Percentiles rank a stretch among this genome's conserved stretches.
Evolutionary conservation across 176 grass and related monocot species (phyloP).

Genomic region (Oryza nivara): DNA sequence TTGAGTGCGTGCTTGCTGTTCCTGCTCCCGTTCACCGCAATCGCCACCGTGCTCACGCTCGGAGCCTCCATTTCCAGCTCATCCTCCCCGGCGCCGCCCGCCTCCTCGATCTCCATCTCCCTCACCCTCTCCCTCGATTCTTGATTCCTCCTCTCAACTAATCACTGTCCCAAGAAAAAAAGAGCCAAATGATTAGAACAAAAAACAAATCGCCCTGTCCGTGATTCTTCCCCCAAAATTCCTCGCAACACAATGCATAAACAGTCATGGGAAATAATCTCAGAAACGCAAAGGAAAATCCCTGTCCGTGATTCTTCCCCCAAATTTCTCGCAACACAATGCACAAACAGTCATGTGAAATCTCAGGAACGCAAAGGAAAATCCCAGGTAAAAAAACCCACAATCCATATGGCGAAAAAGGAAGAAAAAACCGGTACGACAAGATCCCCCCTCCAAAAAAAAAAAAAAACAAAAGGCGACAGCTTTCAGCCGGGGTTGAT

Average conservation of each 20-base stretch:
- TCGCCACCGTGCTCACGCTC: conserved; percentile 48
- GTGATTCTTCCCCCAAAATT: not conserved
- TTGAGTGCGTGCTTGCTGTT: conserved; percentile 71
- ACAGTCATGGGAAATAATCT: too few species aligned
- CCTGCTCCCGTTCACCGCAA: conserved; percentile 65
- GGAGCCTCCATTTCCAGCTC: conserved; percentile 32
- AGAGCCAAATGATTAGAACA: not conserved
- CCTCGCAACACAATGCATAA: not conserved
- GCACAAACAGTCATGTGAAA: not conserved
- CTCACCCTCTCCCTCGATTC: not conserved
- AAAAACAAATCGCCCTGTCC: not conserved
- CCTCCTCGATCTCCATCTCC: conserved; percentile 71
- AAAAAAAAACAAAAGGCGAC: not conserved
- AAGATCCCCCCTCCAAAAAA: not conserved
- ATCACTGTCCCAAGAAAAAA: conserved; percentile 25
- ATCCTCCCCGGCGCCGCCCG: conserved; percentile 9
- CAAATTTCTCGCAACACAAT: not conserved
- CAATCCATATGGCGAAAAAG: not conserved
- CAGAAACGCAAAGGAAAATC: not conserved
- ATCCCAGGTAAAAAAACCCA: not conserved
- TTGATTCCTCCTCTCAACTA: not conserved
- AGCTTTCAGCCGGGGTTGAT: not conserved
- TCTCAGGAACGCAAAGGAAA: not conserved
- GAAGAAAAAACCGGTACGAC: not conserved
- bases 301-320: not conserved